Base-by-base conservation (phyloP, 495 filamentous ascomycete genomes). In the Penicillium angulare region DNA sequence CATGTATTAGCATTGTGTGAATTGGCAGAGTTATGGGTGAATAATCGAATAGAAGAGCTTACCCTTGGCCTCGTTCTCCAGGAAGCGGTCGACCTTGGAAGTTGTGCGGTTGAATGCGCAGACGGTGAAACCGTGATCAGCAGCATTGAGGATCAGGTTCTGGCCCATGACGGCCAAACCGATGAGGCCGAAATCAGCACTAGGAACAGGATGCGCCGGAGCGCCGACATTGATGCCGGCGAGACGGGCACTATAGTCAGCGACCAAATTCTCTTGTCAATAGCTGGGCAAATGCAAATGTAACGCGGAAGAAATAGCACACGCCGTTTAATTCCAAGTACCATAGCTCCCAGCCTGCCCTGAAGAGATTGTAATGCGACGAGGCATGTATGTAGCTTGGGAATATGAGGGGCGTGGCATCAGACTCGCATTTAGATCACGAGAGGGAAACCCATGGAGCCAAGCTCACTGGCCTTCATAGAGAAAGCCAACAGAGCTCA, bases 81-180 rank as follows among this genome's bases (percentile, higher is more conserved):
- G 78, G 84, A 98, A 98, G 58, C 81, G 79, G 77, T 97, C 92
- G 69, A 98, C 95, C 84, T 98, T 98, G 67, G 87, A 80, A 63
- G 96, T 88, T 52, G 93, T 98, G 69, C 93, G 90, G 84, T 98
- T 98, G 85, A 85, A 97, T 46, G 92, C 95, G 71, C 91, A 87
- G 66, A 98, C 86, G 57, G 86, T 97, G 82, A 91, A 97, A 59
- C 89, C 88, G 66, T 97, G 86, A 76, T 97, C 92, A 63, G 92
- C 95, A 78, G 86, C 90, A 77, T 98, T 98, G 64, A 98, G 78
- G 79, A 98, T 97, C 80, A 98, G 78, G 82, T 98, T 98, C 84
- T 97, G 82, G 59, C 86, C 86, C 93, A 98, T 97, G 66, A 98
- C 92, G 75, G 95, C 93, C 81, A 98, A 83, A 86, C 93, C 93